phyloP scores from a whole-genome alignment of 2,329 filamentous ascomycete species.

The Colletotrichum coccodes region DNA sequence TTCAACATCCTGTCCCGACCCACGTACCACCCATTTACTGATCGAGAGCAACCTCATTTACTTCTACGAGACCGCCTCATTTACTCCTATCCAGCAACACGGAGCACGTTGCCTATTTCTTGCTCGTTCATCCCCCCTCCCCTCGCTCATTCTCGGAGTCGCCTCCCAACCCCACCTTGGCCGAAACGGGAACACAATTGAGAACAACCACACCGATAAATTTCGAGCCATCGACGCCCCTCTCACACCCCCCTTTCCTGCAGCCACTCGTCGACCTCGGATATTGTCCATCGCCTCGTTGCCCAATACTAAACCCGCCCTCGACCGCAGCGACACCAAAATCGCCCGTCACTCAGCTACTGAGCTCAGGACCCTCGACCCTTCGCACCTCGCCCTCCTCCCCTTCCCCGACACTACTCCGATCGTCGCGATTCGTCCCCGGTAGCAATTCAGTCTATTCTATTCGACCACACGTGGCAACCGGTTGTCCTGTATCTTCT shows the following conservation, averaged over 20 bases:
- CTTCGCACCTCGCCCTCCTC: background rate
- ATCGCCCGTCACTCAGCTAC: background rate
- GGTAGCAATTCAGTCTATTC: background rate
- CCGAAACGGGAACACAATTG: slow-evolving; percentile 33
- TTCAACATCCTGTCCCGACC: slow-evolving; percentile 23
- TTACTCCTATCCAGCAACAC: slow-evolving; percentile 23
- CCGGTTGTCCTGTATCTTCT: background rate
- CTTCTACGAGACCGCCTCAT: slow-evolving; percentile 20
- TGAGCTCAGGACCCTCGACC: background rate
- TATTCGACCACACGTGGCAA: background rate
- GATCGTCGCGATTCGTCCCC: slow-evolving; percentile 1
- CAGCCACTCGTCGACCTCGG: slow-evolving; percentile 16
- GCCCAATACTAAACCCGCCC: slow-evolving; percentile 14
- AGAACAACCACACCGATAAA: slow-evolving; percentile 31
- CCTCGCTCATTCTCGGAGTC: slow-evolving; percentile 25
- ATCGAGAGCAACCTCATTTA: slow-evolving; percentile 26
- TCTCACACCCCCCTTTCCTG: slow-evolving; percentile 23
- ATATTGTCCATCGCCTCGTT: slow-evolving; percentile 10
- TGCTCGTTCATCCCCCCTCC: slow-evolving; percentile 19
- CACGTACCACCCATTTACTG: slow-evolving; percentile 18
- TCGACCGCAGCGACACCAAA: background rate
- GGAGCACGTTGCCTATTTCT: slow-evolving; percentile 30
- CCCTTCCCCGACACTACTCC: slow-evolving; percentile 6
- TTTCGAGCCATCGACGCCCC: slow-evolving; percentile 28
- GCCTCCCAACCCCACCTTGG: slow-evolving; percentile 32